Conservation (phyloP, 306 rosid species). For the Dicorynia guianensis region DNA sequence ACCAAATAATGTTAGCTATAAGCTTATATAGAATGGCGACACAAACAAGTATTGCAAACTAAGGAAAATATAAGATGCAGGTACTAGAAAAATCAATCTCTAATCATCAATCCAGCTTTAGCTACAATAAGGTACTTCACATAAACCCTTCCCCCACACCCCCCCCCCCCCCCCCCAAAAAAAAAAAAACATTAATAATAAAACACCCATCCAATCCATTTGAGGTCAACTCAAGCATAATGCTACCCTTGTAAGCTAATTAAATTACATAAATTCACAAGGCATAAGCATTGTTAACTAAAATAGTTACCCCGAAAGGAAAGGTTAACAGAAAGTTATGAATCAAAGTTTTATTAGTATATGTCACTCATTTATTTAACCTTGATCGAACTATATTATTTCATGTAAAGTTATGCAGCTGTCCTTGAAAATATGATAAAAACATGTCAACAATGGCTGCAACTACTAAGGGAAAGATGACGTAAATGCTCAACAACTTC, state of each 20-base stretch:
- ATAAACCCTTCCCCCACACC: background rate
- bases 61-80: slow-evolving; percentile 36
- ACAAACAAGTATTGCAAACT: background rate
- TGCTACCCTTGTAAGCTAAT: background rate
- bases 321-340: slow-evolving; percentile 6
- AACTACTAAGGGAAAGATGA: no score
- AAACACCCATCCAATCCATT: background rate
- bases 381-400: no score
- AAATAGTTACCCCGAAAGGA: background rate
- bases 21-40: slow-evolving; percentile 22
- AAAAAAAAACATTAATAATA: background rate
- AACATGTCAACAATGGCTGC: no score
- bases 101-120: slow-evolving; percentile 3
- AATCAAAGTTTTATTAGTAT: slow-evolving; percentile 14
- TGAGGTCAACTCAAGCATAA: background rate
- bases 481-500: background rate
- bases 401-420: background rate
- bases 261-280: slow-evolving; percentile 29
- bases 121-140: slow-evolving; percentile 7
- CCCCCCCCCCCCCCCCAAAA: background rate
- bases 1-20: background rate
- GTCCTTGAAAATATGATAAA: no score
- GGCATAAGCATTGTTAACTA: background rate
- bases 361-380: no score
- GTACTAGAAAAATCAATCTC: slow-evolving; percentile 12